Base-by-base conservation (phyloP, 345 rosid genomes). In the Populus alba region DNA sequence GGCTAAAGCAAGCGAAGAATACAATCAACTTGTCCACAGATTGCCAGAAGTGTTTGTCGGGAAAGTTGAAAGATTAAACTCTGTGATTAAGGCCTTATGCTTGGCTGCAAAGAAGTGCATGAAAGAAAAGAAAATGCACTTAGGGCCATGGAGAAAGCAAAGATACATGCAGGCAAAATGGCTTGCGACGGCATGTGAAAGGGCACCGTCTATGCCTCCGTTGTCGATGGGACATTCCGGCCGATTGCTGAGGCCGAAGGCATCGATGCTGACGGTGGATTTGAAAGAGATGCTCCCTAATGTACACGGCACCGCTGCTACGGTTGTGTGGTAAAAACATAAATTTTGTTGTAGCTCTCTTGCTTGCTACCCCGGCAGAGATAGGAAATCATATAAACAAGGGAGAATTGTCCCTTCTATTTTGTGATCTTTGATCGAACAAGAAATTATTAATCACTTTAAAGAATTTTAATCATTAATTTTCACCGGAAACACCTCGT, bases 121-220 rank as follows among this genome's bases (percentile, higher is more conserved):
- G 90, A 87, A 83, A 85, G 87, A 85, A 62, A 89, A 85, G 83
- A 87, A 81, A 75, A 87, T 89, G 87, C 91, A 89, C 57, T 67
- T 89, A 84, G 91, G 88, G 23, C 91, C 91, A 51, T 89, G 91
- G 91, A 82, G 91, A 77, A 89, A 86, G 77, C 88, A 82, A 1
- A 81, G 87, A 47, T 89, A 89, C 81, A 85, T 89, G 91, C 88
- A 84, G 61, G 86, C 89, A 2, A 89, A 89, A 78, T 89, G 91
- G 91, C 85, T 87, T 15, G 79, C 86, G 4, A 23, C 83, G 0
- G 9, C 84, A 0, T 82, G 85, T 38, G 75, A 84, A 68, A 74
- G 90, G 75, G 79, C 83, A 9, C 69, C 84, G 8, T 20, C 83
- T 2, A 27, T 27, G 49, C 68, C 80, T 8, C 47, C 70, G 13